These are phyloP conservation scores for Calonectria henricotiae DNA, from an alignment of 2,329 filamentous ascomycete species.

Conservation along the genomic window DNA sequence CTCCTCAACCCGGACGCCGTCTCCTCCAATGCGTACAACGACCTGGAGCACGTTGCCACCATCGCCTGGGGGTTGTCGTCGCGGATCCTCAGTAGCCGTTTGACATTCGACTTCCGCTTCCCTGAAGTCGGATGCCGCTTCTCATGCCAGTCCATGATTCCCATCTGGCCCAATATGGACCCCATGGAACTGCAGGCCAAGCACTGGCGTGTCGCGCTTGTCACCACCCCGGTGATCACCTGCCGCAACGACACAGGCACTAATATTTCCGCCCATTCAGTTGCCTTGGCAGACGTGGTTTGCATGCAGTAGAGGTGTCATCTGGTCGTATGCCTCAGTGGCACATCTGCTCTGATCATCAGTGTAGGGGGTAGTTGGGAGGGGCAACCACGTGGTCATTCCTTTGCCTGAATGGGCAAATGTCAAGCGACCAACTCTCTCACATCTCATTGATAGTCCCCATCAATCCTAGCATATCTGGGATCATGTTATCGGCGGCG, in stretches of 20 bases:
- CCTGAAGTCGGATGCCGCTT: constrained; percentile 68
- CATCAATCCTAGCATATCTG: background rate
- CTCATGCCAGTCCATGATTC: constrained; percentile 65
- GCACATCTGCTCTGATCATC: background rate
- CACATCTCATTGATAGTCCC: background rate
- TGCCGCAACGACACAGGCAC: constrained; percentile 68
- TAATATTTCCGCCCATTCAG: constrained; percentile 63
- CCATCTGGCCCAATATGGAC: constrained; percentile 62
- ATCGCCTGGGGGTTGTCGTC: constrained; percentile 65
- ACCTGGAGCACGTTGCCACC: constrained; percentile 62
- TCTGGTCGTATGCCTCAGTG: background rate
- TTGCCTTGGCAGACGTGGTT: constrained; percentile 66
- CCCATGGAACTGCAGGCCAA: constrained; percentile 65
- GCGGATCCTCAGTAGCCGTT: constrained; percentile 64
- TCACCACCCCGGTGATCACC: constrained; percentile 71
- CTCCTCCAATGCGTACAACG: constrained; percentile 59
- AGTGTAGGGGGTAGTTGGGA: background rate
- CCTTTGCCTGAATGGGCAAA: background rate
- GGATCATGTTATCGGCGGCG: background rate
- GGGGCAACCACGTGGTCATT: background rate
- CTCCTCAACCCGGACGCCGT: constrained; percentile 59
- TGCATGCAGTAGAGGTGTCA: constrained; percentile 61
- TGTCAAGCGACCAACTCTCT: background rate
- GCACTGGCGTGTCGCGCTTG: constrained; percentile 69
- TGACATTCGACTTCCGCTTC: constrained; percentile 67